Base-by-base conservation (phyloP, 2,329 filamentous ascomycete genomes). In the Hymenotorrendiella dingleyae region DNA sequence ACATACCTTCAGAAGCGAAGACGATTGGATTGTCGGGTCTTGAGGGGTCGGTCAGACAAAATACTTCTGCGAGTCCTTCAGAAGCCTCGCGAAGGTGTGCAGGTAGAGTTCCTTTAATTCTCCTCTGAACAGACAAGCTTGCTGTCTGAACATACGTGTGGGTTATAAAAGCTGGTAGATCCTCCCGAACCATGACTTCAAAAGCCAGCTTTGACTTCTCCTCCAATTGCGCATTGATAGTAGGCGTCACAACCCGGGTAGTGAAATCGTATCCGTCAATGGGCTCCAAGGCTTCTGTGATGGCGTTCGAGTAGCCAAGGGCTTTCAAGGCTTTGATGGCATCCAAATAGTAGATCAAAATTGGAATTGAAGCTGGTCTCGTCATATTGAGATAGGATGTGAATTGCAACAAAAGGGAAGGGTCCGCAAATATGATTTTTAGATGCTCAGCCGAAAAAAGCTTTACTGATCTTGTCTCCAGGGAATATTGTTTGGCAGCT, bases 21-120 rank as follows among this genome's bases (percentile, higher is more conserved):
- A 88, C 77, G 46, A 89, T 85, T 0, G 84, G 85, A 56, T 88
- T 87, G 48, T 87, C 85, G 2, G 73, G 68, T 44, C 83, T 69
- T 1, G 81, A 84, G 7, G 85, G 83, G 59, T 90, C 85, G 0
- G 82, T 85, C 42, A 89, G 62, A 57, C 84, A 89, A 53, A 88
- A 89, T 0, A 86, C 83, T 58, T 89, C 84, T 0, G 83, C 84
- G 45, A 89, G 61, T 0, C 83, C 84, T 59, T 89, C 83, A 0
- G 82, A 84, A n/a, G 82, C 74, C 33, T 84, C 79, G 32, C 75
- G 71, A 19, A 86, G 65, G 53, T 82, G 71, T 1, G 73, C 66
- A 2, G 83, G 77, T 19, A 87, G 61, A 1, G 76, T 84, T 4
- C 83, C 81, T 0, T 79, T 82, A 17, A 89, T 78, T 16, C 82